Base-by-base conservation (phyloP, 345 rosid genomes). In the Erucastrum elatum region DNA sequence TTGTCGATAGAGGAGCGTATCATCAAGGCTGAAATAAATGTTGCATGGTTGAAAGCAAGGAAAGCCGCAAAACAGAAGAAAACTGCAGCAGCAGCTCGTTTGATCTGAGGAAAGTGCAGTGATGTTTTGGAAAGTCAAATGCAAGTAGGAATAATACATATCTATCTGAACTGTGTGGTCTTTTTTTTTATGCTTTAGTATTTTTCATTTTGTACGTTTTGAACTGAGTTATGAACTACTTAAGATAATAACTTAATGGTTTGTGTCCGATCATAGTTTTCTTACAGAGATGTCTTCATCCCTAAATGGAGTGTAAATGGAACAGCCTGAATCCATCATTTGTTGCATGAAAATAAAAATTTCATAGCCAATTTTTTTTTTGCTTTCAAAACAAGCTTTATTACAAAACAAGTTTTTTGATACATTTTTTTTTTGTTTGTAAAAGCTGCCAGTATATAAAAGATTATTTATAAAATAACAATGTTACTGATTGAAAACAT, bases 31-130 rank as follows among this genome's bases (percentile, higher is more conserved):
- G 17, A 13, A 65, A 64, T 16, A 35, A 26, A 3, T 29, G 60
- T 75, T 37, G 60, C 71, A 39, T 13, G 21, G 71, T 16, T 77
- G 58, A 51, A 49, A 63, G 65, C 16, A 37, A 26, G 58, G 46
- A 34, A 6, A 26, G 21, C 46, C 10, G 8, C 6, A 6, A 77
- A 53, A 51, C 44, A n/a, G 33, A 70, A 58, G 15, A 16, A 68
- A 30, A 17, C 55, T 2, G 75, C 39, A 29, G 31, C 31, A 75
- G 75, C 29, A 33, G 58, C 71, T 75, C n/a, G 31, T 34, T 35
- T 15, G 13, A 8, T 64, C 68, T 34, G 15, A 64, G 16, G 25
- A 0, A 13, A 10, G 37, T 13, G 30, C 11, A 1, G 31, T 33
- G 12, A 15, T 64, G 11, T 33, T 64, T 15, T 33, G 44, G 11